A percentile compares a stretch with the other conserved stretches of the same genome.
Conservation (phyloP, 768 basidiomycete species). For the Suillus weaverae region DNA sequence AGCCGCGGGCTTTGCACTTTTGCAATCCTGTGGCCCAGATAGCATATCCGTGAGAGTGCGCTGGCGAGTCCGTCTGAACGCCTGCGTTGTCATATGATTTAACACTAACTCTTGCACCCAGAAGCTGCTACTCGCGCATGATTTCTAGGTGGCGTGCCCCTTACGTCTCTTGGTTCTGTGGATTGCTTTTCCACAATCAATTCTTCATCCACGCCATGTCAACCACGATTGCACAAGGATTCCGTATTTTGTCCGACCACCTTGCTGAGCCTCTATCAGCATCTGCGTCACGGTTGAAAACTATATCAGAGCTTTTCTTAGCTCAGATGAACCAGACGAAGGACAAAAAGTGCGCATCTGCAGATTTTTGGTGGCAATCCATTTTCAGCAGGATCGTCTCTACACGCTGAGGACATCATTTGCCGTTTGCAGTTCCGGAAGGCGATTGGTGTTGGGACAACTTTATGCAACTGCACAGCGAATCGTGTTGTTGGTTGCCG, state of each 20-base stretch:
- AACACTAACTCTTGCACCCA: background rate
- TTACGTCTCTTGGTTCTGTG: too few species aligned
- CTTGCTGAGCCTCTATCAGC: too few species aligned
- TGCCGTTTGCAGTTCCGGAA: slow-evolving; percentile 94
- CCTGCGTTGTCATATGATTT: background rate
- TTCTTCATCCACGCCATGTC: too few species aligned
- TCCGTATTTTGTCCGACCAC: too few species aligned
- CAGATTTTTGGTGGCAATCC: slow-evolving; percentile 27
- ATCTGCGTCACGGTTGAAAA: too few species aligned
- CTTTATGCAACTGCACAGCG: slow-evolving; percentile 79
- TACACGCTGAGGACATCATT: slow-evolving; percentile 86
- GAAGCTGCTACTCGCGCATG: background rate
- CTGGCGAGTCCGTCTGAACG: slow-evolving; percentile 41
- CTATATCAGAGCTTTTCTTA: too few species aligned
- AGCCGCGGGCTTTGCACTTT: slow-evolving; percentile 29
- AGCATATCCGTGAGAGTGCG: slow-evolving; percentile 69
- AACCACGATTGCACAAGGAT: too few species aligned
- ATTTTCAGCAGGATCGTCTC: slow-evolving; percentile 92
- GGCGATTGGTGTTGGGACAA: slow-evolving; percentile 96
- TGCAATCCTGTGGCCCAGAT: slow-evolving; percentile 29
- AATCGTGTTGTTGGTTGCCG: slow-evolving; percentile 94
- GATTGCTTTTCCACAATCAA: too few species aligned
- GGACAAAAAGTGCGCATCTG: too few species aligned
- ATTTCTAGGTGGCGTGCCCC: too few species aligned
- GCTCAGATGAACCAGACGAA: too few species aligned